Evolutionary conservation across 768 basidiomycete genomes (phyloP), one percentile per base, ranked within the genome.

Genomic region (Boletus rubroflammeus): DNA sequence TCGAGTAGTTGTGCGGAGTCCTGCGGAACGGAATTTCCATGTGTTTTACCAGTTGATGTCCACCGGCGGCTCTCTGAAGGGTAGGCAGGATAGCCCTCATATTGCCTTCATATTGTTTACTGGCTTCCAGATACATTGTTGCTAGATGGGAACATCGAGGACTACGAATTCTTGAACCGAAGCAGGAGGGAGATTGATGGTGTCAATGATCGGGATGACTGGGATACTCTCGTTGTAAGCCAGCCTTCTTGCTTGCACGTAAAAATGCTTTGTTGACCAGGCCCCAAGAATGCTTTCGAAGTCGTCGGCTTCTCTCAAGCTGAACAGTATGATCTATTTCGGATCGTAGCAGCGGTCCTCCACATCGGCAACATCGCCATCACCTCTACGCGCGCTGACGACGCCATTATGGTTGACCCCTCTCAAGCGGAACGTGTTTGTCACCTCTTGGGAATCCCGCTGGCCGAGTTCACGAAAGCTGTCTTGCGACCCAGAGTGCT

Each of bases 1-100:
- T 65, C 76, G 97, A 58, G 96, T 99, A 3, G 92, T 96, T 8
- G 83, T 84, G 38, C 77, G 97, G 50, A 91, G 84, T 57, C 85
- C 88, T 54, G 90, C 89, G 0, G 97, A 99, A 73, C 79, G 97
- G 32, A 89, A 83, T 66, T 99, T 98, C 67, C 97, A 98, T 69
- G 91, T 98, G 2, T 98, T 99, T 71, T 99, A 98, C 70, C 94
- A 98, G 73, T 65, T 98, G 28, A 76, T 99, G 65, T 84, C 85
- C 29, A 89, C 90, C n/a, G 83, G 80, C 15, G 80, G 83, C 3
- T 67, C 74, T 34, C 67, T 98, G 57, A 87, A 84, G 72, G 83
- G 92, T 90, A 60, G 50, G 78, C 70, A 36, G 38, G 5, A 28
- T 40, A 21, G 19, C 9, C 14, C 29, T 42, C 13, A 6, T 39